Evolutionary conservation across 139 green algal species (phyloP).

Genomic region (Chlamydomonas sphaeroides): DNA sequence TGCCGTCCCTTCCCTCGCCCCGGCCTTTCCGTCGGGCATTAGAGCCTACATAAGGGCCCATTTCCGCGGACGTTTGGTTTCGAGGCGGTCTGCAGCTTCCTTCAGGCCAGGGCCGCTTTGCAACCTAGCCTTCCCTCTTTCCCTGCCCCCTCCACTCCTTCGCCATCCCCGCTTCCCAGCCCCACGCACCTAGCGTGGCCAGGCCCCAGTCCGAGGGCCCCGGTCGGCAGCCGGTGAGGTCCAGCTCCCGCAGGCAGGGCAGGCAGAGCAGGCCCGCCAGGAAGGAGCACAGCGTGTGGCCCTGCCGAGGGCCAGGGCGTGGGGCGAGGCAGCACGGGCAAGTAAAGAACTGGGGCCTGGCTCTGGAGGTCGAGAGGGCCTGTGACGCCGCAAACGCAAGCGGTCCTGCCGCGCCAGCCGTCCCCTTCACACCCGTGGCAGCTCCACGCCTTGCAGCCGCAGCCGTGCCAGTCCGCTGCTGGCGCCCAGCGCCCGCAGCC

Average conservation of each 20-base stretch:
- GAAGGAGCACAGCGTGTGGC: slow-evolving; percentile 17
- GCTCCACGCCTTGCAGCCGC: slow-evolving; percentile 4
- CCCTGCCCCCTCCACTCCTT: background rate
- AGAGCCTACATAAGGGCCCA: too few relatives aligned
- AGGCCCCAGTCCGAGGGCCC: slow-evolving; percentile 20
- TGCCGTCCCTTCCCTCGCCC: too few relatives aligned
- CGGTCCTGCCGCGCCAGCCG: too few relatives aligned
- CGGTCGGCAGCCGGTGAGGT: slow-evolving; percentile 6
- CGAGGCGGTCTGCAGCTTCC: too few relatives aligned
- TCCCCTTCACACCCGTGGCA: background rate
- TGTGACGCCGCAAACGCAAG: too few relatives aligned
- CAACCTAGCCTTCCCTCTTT: background rate
- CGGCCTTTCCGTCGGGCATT: too few relatives aligned
- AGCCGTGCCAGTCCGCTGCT: background rate
- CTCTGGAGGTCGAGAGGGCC: too few relatives aligned
- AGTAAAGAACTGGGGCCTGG: too few relatives aligned
- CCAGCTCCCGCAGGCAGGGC: slow-evolving; percentile 1
- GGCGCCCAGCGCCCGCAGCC: background rate
- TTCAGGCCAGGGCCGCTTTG: too few relatives aligned
- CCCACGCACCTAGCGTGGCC: slow-evolving; percentile 18
- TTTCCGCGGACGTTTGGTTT: too few relatives aligned
- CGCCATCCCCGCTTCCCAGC: background rate
- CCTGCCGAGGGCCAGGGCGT: background rate
- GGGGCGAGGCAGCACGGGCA: too few relatives aligned
- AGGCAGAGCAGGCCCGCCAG: slow-evolving; percentile 15